Conservation (phyloP, 306 rosid species). For the Erythrophleum fordii region DNA sequence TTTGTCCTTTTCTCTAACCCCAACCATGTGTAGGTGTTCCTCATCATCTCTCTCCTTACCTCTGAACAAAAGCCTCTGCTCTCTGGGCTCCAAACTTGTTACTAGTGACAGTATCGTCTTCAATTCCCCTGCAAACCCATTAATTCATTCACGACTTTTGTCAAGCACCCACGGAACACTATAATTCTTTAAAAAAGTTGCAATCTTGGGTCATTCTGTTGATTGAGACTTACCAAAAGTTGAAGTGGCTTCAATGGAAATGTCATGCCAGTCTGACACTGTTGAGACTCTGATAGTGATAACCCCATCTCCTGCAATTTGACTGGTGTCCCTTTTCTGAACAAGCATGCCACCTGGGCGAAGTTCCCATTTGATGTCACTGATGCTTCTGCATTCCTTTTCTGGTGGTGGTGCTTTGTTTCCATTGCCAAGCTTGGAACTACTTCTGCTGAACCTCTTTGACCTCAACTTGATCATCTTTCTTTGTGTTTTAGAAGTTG, state of each 20-base stretch:
- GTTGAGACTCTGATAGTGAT: conserved; percentile 86
- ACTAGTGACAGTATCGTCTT: conserved; percentile 77
- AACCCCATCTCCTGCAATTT: conserved; percentile 51
- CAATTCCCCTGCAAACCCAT: conserved; percentile 64
- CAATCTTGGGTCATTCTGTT: neutral
- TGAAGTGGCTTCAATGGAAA: conserved; percentile 77
- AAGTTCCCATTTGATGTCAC: conserved; percentile 91
- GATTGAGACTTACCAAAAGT: conserved; percentile 67
- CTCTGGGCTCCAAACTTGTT: conserved; percentile 74
- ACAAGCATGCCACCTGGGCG: conserved; percentile 99
- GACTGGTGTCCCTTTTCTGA: conserved; percentile 70
- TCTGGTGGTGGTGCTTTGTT: conserved; percentile 36
- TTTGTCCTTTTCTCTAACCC: conserved; percentile 90
- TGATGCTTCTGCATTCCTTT: conserved; percentile 33
- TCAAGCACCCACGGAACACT: conserved; percentile 15
- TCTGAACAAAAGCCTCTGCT: conserved; percentile 84
- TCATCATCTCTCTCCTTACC: conserved; percentile 91
- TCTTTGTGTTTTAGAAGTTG: neutral
- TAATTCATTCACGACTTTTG: conserved; percentile 10
- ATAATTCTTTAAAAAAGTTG: neutral
- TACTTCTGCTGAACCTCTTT: conserved; percentile 73
- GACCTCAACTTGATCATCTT: conserved; percentile 85
- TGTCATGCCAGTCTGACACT: conserved; percentile 76
- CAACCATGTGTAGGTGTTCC: conserved; percentile 93
- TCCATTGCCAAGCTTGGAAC: conserved; percentile 58